These are phyloP conservation scores for Chaetomium globosum DNA, from an alignment of 2,329 filamentous ascomycete species.

Conservation along the genomic window DNA sequence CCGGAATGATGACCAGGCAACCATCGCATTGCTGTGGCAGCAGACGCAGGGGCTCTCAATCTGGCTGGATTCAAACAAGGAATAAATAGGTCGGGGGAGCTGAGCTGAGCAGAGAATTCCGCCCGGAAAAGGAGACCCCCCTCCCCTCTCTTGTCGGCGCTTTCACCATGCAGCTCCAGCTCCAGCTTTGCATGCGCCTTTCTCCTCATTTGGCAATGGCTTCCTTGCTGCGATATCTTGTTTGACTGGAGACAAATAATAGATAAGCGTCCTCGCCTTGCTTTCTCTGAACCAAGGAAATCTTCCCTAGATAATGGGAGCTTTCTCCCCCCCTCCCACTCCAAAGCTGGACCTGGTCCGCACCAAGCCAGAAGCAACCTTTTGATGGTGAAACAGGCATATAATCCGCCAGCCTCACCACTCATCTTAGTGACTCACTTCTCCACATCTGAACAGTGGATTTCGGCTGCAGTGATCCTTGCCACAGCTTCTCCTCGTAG, in stretches of 20 bases:
- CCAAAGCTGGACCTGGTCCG: conserved; percentile 16
- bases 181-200: conserved; percentile 24
- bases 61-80: conserved; percentile 32
- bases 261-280: conserved; percentile 18
- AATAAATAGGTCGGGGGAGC: conserved; percentile 15
- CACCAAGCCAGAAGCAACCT: conserved; percentile 19
- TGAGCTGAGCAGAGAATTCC: conserved; percentile 13
- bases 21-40: conserved; percentile 32
- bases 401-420: conserved; percentile 47
- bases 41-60: conserved; percentile 22
- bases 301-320: conserved; percentile 11
- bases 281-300: conserved; percentile 21
- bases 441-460: conserved; percentile 39
- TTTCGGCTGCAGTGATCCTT: conserved; percentile 36
- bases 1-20: conserved; percentile 33
- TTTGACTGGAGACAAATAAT: conserved; percentile 16
- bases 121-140: conserved; percentile 10
- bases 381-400: conserved; percentile 39
- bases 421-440: conserved; percentile 49
- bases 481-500: conserved; percentile 26
- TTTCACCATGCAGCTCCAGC: conserved; percentile 25
- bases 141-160: conserved; percentile 14
- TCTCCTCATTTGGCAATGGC: conserved; percentile 29
- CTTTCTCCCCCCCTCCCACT: conserved; percentile 3
- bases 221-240: conserved; percentile 9